Base-by-base conservation (phyloP, 2,329 filamentous ascomycete genomes). In the Diaporthe batatas region DNA sequence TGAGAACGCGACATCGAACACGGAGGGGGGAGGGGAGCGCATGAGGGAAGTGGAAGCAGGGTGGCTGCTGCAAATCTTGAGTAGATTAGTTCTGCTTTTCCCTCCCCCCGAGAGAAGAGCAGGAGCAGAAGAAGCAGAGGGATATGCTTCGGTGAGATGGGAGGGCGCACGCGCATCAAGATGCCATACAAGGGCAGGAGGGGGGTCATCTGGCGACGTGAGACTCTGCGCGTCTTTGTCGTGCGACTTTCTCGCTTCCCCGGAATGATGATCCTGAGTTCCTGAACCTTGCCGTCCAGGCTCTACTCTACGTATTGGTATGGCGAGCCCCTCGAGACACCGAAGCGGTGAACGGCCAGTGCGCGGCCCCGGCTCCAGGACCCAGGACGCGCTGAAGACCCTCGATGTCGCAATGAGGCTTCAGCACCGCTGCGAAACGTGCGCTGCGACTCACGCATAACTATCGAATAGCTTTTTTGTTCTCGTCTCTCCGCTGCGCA, bases 371-470 rank as follows among this genome's bases (percentile, higher is more conserved):
- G 32, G 44, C 29, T 42, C 53, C 44, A 29, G 42, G 54, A 54
- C 54, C 53, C 44, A 29, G 42, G 54, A 54, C 53, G 49, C 29
- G 44, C 53, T 51, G 53, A 57, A 59, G 68, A 64, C 62, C 69
- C 59, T 73, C 65, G 34, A 70, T 42, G 65, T 64, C 59, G 51
- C 65, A 69, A 47, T 73, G 36, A 67, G 69, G 47, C 54, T 62
- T 42, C 42, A 34, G 53, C 68, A 23, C 39, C 59, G 68, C 55
- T 70, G 55, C 68, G 55, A 70, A 71, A 65, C 72, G 49, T 47
- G 53, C 44, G 51, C 53, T 44, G 39, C 57, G 54, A 69, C 53
- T 58, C 55, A 53, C 36, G 64, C 59, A 58, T 67, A 59, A 67
- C 29, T 67, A 21, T 67, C 47, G n/a, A 39, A 39, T 67, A 39